Evolutionary conservation across 2,329 filamentous ascomycete species (phyloP), one percentile per base, ranked within the genome.

Genomic region (Penicillium frequentans): DNA sequence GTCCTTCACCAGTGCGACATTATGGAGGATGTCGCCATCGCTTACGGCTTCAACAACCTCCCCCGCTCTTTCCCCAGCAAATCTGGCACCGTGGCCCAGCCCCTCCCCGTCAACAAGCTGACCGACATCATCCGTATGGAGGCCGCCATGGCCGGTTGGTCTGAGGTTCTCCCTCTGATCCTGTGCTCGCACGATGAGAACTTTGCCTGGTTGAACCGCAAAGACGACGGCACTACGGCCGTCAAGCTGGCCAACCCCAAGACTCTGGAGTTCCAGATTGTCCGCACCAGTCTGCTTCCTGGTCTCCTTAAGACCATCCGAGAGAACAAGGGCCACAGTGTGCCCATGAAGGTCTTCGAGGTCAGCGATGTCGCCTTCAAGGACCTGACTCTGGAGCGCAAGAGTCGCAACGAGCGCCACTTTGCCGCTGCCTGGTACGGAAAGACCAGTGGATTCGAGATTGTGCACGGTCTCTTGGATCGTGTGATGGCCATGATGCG

Each of bases 161-260:
- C 86, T 54, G 95, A 99, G 79, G 93, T 96, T 55, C 88, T 99
- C 85, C 93, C 95, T 26, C 83, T 99, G 27, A 98, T 96, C 65
- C 86, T 99, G 54, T 99, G 95, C 82, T 96, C 91, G 46, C 92
- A 97, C 75, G 93, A 98, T 70, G 95, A 99, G 82, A 99, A 99
- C 80, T 99, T 98, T 74, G 88, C 84, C 58, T 97, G 91, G 90
- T 82, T 99, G 51, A 96, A 96, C 79, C 89, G 92, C 70, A 87
- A 87, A 70, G 93, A 97, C 65, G 90, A 96, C 68, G 91, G 91
- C 62, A 88, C 84, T 57, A 91, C 88, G 0, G 92, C 91, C 27
- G 86, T 97, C 64, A 88, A 86, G 67, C 87, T 97, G 42, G 90
- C 90, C 62, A 97, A 97, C 75, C 93, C 93, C 55, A 97, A 97